A percentile compares a stretch with the other conserved stretches of the same genome.
Evolutionary conservation across 2,329 filamentous ascomycete species (phyloP).

Genomic region (Amauroascus niger): DNA sequence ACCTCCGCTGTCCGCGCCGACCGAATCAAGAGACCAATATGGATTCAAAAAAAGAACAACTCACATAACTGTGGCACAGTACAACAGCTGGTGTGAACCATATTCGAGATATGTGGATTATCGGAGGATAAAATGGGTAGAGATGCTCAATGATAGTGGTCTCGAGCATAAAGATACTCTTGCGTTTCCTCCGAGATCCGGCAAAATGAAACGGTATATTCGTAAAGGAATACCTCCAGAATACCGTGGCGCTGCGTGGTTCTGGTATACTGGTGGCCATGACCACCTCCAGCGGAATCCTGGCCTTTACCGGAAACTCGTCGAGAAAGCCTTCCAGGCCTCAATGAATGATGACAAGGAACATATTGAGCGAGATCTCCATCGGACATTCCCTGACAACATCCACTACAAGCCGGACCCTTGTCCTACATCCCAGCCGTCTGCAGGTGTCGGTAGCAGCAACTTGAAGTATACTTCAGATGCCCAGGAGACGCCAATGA

Average conservation of each 20-base stretch:
- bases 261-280: slow-evolving; percentile 86
- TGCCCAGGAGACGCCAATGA: slow-evolving; percentile 60
- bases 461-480: slow-evolving; percentile 30
- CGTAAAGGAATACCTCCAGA: slow-evolving; percentile 90
- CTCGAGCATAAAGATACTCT: slow-evolving; percentile 62
- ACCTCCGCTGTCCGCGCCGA: slow-evolving; percentile 28
- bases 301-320: slow-evolving; percentile 64
- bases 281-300: slow-evolving; percentile 64
- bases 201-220: slow-evolving; percentile 80
- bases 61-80: slow-evolving; percentile 64
- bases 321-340: slow-evolving; percentile 55
- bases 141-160: slow-evolving; percentile 65
- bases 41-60: slow-evolving; percentile 85
- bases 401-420: slow-evolving; percentile 68
- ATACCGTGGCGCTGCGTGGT: slow-evolving; percentile 93
- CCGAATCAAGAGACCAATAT: slow-evolving; percentile 60
- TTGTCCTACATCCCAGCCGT: slow-evolving; percentile 23
- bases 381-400: slow-evolving; percentile 92
- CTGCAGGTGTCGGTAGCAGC: slow-evolving; percentile 21
- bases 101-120: slow-evolving; percentile 68
- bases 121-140: slow-evolving; percentile 71
- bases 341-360: slow-evolving; percentile 68
- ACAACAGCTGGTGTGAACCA: slow-evolving; percentile 67
- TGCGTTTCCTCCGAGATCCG: slow-evolving; percentile 67
- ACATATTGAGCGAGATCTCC: slow-evolving; percentile 84